A percentile compares a stretch with the other conserved stretches of the same genome.
phyloP scores from a whole-genome alignment of 2,329 filamentous ascomycete species.

The Didymella lethalis region DNA sequence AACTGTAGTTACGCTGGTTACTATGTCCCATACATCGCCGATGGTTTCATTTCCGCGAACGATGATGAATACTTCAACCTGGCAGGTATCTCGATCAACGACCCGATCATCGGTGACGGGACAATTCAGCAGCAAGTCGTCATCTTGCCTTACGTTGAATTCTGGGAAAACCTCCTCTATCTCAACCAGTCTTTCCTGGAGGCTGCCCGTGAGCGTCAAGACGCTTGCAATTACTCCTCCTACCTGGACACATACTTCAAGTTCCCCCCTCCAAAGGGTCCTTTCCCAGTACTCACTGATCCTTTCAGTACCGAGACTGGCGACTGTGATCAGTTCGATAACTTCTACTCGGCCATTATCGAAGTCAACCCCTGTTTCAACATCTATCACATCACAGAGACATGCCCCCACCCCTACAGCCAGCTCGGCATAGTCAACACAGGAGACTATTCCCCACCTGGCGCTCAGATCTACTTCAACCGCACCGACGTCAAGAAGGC shows the following conservation, averaged over 20 bases:
- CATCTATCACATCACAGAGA: constrained; percentile 57
- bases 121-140: constrained; percentile 50
- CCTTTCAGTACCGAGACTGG: constrained; percentile 32
- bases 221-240: constrained; percentile 37
- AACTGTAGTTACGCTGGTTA: neutral
- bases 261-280: constrained; percentile 50
- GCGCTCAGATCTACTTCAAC: constrained; percentile 59
- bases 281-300: constrained; percentile 45
- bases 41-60: constrained; percentile 62
- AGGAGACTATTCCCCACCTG: constrained; percentile 52
- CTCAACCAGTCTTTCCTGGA: constrained; percentile 55
- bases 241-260: constrained; percentile 46
- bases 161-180: constrained; percentile 53
- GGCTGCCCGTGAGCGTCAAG: constrained; percentile 44
- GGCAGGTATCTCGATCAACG: constrained; percentile 59
- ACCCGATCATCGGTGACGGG: constrained; percentile 56
- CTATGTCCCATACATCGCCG: constrained; percentile 66
- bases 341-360: constrained; percentile 50
- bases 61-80: constrained; percentile 61
- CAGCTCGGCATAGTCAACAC: constrained; percentile 51
- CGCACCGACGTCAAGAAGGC: constrained; percentile 60
- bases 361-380: constrained; percentile 61
- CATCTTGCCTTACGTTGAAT: constrained; percentile 48
- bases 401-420: constrained; percentile 55
- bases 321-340: constrained; percentile 53